Evolutionary conservation across 2,329 filamentous ascomycete genomes (phyloP).

Genomic region (Pleurostoma richardsiae): DNA sequence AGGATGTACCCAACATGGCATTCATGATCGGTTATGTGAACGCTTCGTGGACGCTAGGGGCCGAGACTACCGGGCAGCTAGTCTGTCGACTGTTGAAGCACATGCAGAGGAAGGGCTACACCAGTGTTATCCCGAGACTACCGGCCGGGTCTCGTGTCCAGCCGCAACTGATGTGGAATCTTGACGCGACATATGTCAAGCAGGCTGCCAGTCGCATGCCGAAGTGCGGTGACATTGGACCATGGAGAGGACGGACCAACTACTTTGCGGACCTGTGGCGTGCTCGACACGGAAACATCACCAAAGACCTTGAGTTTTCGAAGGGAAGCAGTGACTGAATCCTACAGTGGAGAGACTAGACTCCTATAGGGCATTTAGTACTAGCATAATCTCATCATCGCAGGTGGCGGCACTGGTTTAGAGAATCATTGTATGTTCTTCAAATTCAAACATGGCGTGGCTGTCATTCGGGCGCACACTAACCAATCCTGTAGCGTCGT

Average conservation of each 20-base stretch:
- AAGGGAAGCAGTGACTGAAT: too few relatives aligned
- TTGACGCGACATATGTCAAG: conserved; percentile 1
- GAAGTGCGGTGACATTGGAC: conserved; percentile 3
- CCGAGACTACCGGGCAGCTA: conserved; percentile 46
- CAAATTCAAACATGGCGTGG: too few relatives aligned
- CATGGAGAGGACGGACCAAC: conserved; percentile 1
- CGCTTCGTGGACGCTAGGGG: conserved; percentile 57
- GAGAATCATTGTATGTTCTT: too few relatives aligned
- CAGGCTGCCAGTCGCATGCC: neutral
- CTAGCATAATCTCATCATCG: too few relatives aligned
- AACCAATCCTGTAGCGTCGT: too few relatives aligned
- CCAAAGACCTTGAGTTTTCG: conserved; percentile 4
- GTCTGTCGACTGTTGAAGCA: conserved; percentile 43
- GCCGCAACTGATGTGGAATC: neutral
- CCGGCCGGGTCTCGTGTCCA: neutral
- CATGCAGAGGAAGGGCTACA: conserved; percentile 34
- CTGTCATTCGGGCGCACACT: too few relatives aligned
- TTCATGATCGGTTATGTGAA: conserved; percentile 57
- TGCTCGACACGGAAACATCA: conserved; percentile 2
- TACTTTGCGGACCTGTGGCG: neutral
- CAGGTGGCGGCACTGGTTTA: too few relatives aligned
- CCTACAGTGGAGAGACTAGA: too few relatives aligned
- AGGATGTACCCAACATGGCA: conserved; percentile 56
- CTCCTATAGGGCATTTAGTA: too few relatives aligned
- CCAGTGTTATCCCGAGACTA: conserved; percentile 1